These are phyloP conservation scores for Echinosophora koreensis DNA, from an alignment of 306 rosid species.

Conservation along the genomic window DNA sequence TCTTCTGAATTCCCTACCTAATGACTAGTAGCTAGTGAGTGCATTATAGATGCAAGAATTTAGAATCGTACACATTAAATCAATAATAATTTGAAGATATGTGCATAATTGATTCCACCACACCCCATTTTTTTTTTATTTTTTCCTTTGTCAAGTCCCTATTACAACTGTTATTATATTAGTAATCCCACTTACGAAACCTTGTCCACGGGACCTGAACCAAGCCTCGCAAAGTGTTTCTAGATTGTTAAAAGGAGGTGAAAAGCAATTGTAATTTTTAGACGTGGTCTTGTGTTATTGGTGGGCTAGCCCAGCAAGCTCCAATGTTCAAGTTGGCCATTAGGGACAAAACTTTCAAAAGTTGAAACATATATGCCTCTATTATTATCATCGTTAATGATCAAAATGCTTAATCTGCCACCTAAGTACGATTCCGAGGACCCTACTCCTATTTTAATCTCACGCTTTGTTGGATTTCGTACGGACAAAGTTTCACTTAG, in stretches of 20 bases:
- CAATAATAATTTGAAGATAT: conserved; percentile 41
- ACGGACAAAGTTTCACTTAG: conserved; percentile 53
- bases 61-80: conserved; percentile 42
- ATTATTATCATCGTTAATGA: conserved; percentile 45
- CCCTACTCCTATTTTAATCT: conserved; percentile 44
- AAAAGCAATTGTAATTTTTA: conserved; percentile 47
- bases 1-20: conserved; percentile 33
- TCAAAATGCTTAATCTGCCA: conserved; percentile 56
- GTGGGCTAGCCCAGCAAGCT: conserved; percentile 27
- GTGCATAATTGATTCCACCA: conserved; percentile 65
- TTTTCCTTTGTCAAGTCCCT: conserved; percentile 36
- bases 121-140: background rate
- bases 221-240: conserved; percentile 59
- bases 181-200: conserved; percentile 54
- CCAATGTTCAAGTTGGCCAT: conserved; percentile 54
- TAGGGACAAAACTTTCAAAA: conserved; percentile 53
- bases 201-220: conserved; percentile 89
- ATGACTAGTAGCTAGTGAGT: conserved; percentile 35
- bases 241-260: conserved; percentile 63
- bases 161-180: conserved; percentile 28
- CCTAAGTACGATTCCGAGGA: conserved; percentile 59
- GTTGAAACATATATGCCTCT: conserved; percentile 39
- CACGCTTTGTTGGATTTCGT: conserved; percentile 63
- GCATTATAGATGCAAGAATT: conserved; percentile 53
- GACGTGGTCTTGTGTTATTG: conserved; percentile 57